A percentile compares a stretch with the other conserved stretches of the same genome.
Conservation (phyloP, 768 basidiomycete genomes). For the Suillus subaureus region DNA sequence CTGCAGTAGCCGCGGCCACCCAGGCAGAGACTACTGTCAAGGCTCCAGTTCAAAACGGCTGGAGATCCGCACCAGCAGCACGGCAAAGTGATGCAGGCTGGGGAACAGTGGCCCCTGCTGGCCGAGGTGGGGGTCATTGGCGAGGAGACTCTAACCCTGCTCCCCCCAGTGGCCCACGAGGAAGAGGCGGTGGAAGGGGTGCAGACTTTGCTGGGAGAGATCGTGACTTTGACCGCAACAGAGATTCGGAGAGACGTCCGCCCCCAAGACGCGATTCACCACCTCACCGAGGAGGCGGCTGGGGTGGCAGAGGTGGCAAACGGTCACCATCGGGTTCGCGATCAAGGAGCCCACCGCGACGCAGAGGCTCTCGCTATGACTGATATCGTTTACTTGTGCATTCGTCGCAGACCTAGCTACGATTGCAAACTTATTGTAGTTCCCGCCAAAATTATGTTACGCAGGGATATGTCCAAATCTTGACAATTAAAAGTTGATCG, state of each 20-base stretch:
- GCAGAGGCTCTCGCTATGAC: slow-evolving; percentile 36
- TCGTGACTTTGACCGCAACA: slow-evolving; percentile 38
- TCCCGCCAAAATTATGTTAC: neutral
- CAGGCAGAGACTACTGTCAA: slow-evolving; percentile 48
- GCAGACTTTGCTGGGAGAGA: slow-evolving; percentile 38
- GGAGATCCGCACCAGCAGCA: slow-evolving; percentile 38
- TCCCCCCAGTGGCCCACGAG: slow-evolving; percentile 42
- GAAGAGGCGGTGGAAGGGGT: slow-evolving; percentile 38
- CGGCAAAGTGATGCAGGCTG: slow-evolving; percentile 46
- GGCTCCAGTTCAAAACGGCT: slow-evolving; percentile 38
- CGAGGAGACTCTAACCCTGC: slow-evolving; percentile 65
- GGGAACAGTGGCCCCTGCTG: slow-evolving; percentile 36
- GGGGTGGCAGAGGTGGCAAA: slow-evolving; percentile 47
- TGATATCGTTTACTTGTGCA: slow-evolving; percentile 17
- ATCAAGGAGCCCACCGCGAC: slow-evolving; percentile 45
- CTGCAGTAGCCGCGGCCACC: slow-evolving; percentile 43
- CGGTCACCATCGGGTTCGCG: slow-evolving; percentile 39
- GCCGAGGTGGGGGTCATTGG: slow-evolving; percentile 72
- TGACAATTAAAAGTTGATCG: neutral
- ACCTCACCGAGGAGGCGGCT: slow-evolving; percentile 45
- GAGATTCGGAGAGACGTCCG: slow-evolving; percentile 51
- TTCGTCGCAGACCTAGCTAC: neutral
- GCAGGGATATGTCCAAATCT: neutral
- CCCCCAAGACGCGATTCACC: slow-evolving; percentile 49
- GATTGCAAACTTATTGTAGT: neutral